Percentiles rank a stretch among this genome's conserved stretches.
Conservation (phyloP, 164 flowering plant genomes). For the Annona squamosa region DNA sequence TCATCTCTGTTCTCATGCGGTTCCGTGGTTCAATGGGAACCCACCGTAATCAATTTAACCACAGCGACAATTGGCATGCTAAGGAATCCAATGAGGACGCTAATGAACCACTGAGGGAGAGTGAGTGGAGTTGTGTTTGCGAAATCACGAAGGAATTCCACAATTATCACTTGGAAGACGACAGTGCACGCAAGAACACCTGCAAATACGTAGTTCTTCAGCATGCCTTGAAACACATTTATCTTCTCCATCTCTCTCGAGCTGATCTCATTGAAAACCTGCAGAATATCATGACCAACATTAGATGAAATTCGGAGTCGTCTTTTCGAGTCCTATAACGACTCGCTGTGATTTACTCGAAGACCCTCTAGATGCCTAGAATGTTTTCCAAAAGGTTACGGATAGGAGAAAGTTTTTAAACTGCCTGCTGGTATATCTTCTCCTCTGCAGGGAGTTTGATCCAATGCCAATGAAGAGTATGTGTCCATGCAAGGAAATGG, state of each 20-base stretch:
- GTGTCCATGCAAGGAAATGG: too few relatives aligned
- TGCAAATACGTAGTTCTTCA: slow-evolving; percentile 71
- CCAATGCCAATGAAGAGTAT: too few relatives aligned
- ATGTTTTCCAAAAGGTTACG: too few relatives aligned
- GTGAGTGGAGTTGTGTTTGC: slow-evolving; percentile 76
- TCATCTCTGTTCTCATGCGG: too few relatives aligned
- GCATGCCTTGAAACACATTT: slow-evolving; percentile 66
- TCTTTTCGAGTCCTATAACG: background rate
- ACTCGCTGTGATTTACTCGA: too few relatives aligned
- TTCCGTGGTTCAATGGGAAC: background rate
- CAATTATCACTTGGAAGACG: slow-evolving; percentile 64
- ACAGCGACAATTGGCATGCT: slow-evolving; percentile 85
- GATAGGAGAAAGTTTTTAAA: too few relatives aligned
- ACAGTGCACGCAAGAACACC: slow-evolving; percentile 54
- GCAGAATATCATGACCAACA: slow-evolving; percentile 13
- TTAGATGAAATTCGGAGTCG: background rate
- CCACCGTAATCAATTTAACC: slow-evolving; percentile 66
- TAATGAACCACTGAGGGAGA: slow-evolving; percentile 55
- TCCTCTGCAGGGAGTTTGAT: too few relatives aligned
- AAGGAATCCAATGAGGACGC: slow-evolving; percentile 62
- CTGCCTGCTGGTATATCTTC: too few relatives aligned
- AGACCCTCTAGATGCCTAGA: too few relatives aligned
- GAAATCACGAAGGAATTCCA: slow-evolving; percentile 66
- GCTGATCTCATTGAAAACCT: slow-evolving; percentile 89
- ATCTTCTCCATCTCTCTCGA: slow-evolving; percentile 90